Percentiles rank a stretch among this genome's conserved stretches.
Evolutionary conservation across 768 basidiomycete species (phyloP).

Genomic region (Cyclocybe aegerita): DNA sequence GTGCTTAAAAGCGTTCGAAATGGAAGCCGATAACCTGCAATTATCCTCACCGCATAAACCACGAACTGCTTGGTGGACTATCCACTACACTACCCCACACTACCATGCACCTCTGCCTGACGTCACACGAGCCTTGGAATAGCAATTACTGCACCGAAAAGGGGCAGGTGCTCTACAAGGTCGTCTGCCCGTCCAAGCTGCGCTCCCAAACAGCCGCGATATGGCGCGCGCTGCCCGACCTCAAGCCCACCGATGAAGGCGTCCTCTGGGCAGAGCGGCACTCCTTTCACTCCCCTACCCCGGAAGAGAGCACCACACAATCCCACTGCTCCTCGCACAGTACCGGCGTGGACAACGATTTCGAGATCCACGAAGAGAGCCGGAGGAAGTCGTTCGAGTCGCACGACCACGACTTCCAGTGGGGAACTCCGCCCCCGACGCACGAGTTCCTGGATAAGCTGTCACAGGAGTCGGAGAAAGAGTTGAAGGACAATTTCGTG

Average conservation of each 20-base stretch:
- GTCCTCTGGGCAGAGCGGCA: constrained; percentile 12
- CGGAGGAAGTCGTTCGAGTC: constrained; percentile 5
- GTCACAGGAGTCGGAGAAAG: not conserved
- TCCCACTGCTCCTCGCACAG: not conserved
- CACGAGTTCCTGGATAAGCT: constrained; percentile 2
- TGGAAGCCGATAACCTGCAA: no score
- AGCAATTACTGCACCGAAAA: constrained; percentile 16
- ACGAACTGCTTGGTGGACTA: no score
- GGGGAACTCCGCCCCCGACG: constrained; percentile 9
- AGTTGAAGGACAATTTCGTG: constrained; percentile 6
- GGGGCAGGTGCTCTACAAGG: constrained; percentile 19
- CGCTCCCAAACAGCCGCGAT: constrained; percentile 3
- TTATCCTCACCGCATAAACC: no score
- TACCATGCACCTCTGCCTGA: constrained; percentile 16
- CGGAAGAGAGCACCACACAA: not conserved
- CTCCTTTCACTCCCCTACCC: not conserved
- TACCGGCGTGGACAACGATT: not conserved
- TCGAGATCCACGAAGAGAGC: not conserved
- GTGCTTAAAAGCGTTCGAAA: no score
- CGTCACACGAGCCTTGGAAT: constrained; percentile 16
- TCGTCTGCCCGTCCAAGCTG: constrained; percentile 3
- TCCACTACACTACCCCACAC: no score
- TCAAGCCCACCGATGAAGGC: constrained; percentile 1
- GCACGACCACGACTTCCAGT: constrained; percentile 13
- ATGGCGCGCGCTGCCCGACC: constrained; percentile 11